Conservation (phyloP, 805 yeast genomes). For the Kodamaea kaohsiungensis region DNA sequence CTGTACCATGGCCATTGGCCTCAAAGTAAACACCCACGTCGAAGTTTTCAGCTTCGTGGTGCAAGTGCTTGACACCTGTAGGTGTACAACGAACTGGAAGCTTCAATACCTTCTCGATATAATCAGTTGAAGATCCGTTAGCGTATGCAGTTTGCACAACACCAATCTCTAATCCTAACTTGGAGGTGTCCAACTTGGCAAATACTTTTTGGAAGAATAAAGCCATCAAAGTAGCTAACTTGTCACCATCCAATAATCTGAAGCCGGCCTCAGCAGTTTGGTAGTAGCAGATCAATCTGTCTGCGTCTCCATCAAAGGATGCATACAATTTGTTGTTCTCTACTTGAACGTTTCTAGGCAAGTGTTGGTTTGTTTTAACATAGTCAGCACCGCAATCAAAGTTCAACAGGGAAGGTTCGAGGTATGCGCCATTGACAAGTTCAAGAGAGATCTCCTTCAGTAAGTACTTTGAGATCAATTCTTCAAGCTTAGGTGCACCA, state of each 20-base stretch:
- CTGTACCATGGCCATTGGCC: constrained; percentile 99
- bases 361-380: constrained; percentile 83
- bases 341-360: constrained; percentile 59
- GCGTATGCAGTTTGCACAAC: constrained; percentile 98
- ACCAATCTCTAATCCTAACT: constrained; percentile 56
- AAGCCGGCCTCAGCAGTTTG: constrained; percentile 37
- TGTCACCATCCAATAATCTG: constrained; percentile 85
- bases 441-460: constrained; percentile 39
- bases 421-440: constrained; percentile 55
- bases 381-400: constrained; percentile 91
- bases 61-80: constrained; percentile 96
- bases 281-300: constrained; percentile 83
- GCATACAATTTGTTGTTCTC: constrained; percentile 57
- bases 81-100: constrained; percentile 87
- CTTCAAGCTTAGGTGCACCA: constrained; percentile 74
- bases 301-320: constrained; percentile 97
- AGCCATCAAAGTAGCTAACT: constrained; percentile 84
- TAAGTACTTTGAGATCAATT: constrained; percentile 46
- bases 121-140: constrained; percentile 86
- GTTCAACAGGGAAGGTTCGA: constrained; percentile 62
- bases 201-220: constrained; percentile 55
- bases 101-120: constrained; percentile 57
- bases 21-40: constrained; percentile 96
- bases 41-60: constrained; percentile 82
- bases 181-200: constrained; percentile 46